These are phyloP conservation scores for Moesziomyces globuligerus DNA, from an alignment of 1,284 basidiomycete genomes.

Conservation along the genomic window DNA sequence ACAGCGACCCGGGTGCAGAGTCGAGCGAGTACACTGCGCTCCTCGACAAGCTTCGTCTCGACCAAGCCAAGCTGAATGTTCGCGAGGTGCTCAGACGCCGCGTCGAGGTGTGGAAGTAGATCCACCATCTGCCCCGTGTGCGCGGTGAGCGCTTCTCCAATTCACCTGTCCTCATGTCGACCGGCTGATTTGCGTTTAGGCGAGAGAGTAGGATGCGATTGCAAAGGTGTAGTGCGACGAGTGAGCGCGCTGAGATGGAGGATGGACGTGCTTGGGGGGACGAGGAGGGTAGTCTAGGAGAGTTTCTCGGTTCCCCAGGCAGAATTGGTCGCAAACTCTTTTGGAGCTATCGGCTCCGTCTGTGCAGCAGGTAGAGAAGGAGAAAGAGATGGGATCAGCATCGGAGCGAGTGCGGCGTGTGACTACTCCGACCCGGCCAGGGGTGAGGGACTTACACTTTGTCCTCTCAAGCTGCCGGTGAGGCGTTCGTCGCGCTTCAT, in stretches of 20 bases:
- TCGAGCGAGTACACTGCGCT: constrained; percentile 6
- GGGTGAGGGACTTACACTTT: constrained; percentile 56
- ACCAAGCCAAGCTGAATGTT: constrained; percentile 25
- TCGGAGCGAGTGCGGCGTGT: neutral
- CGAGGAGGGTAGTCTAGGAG: constrained; percentile 2
- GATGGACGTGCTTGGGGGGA: neutral
- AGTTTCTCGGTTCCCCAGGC: constrained; percentile 61
- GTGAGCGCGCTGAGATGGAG: neutral
- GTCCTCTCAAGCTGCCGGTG: constrained; percentile 63
- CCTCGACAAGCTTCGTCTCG: constrained; percentile 17
- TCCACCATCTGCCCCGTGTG: neutral
- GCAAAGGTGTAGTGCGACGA: neutral
- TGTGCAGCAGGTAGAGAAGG: constrained; percentile 8
- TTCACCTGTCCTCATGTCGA: no score
- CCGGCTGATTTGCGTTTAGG: no score
- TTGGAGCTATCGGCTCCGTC: constrained; percentile 59
- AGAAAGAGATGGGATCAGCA: neutral
- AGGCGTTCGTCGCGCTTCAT: constrained; percentile 65
- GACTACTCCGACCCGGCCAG: no score
- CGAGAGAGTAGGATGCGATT: neutral
- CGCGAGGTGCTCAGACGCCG: constrained; percentile 26
- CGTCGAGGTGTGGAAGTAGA: constrained; percentile 40
- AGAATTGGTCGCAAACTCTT: constrained; percentile 64
- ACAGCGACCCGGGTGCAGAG: constrained; percentile 9
- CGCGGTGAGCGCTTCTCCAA: no score